A percentile compares a stretch with the other conserved stretches of the same genome.
Evolutionary conservation across 768 basidiomycete genomes (phyloP).

Genomic region (Pleurotus citrinopileatus): DNA sequence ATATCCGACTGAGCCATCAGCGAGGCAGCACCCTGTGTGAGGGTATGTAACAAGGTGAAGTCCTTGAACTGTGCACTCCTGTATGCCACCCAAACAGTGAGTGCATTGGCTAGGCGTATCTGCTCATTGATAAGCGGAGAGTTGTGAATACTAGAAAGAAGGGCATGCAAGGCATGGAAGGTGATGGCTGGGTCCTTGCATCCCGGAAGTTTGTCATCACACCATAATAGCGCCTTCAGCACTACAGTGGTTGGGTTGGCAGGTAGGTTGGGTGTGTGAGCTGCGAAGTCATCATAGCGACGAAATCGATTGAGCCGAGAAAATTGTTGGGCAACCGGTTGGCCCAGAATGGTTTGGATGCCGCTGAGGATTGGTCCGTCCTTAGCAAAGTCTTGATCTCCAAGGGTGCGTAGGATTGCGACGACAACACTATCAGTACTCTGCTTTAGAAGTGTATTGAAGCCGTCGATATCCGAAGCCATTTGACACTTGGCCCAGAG

Average conservation of each 20-base stretch:
- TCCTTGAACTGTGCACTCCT: constrained; percentile 55
- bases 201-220: constrained; percentile 37
- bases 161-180: constrained; percentile 74
- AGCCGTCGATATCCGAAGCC: constrained; percentile 24
- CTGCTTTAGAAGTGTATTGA: constrained; percentile 33
- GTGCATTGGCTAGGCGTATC: constrained; percentile 64
- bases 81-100: constrained; percentile 73
- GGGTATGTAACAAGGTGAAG: constrained; percentile 56
- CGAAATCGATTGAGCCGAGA: constrained; percentile 51
- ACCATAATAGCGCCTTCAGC: constrained; percentile 59
- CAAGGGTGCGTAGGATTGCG: constrained; percentile 58
- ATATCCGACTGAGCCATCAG: constrained; percentile 71
- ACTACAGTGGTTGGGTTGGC: constrained; percentile 46
- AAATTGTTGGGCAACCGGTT: constrained; percentile 44
- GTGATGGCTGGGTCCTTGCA: constrained; percentile 54
- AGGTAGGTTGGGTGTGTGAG: constrained; percentile 68
- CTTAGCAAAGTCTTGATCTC: constrained; percentile 62
- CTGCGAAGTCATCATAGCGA: constrained; percentile 38
- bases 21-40: constrained; percentile 65
- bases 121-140: constrained; percentile 84
- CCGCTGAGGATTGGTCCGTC: constrained; percentile 47
- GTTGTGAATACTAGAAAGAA: constrained; percentile 64
- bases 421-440: constrained; percentile 57
- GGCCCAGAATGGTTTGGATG: constrained; percentile 35
- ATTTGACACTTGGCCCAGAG: constrained; percentile 30